A percentile compares a stretch with the other conserved stretches of the same genome.
phyloP scores from a whole-genome alignment of 371 early-diverging fungal species.

The Mucor sp. region DNA sequence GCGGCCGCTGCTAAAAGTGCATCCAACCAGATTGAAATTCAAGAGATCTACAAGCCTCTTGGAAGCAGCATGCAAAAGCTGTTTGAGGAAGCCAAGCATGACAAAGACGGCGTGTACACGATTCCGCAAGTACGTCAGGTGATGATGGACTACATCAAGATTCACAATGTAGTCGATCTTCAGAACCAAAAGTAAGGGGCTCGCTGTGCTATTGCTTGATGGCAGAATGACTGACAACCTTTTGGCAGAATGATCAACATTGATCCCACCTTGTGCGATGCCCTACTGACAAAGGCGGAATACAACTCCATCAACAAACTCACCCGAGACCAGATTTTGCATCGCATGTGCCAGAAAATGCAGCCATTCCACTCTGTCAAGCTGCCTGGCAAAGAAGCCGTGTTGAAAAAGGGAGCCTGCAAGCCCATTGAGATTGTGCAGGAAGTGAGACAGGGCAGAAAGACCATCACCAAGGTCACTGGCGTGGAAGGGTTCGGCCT shows the following conservation, averaged over 20 bases:
- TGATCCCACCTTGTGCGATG: constrained; percentile 63
- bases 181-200: constrained; percentile 56
- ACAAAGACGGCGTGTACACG: constrained; percentile 57
- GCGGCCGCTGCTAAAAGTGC: constrained; percentile 21
- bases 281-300: constrained; percentile 62
- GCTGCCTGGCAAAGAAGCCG: constrained; percentile 49
- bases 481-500: constrained; percentile 66
- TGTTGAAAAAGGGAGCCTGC: constrained; percentile 40
- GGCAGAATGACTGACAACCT: neutral
- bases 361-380: constrained; percentile 52
- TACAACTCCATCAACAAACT: constrained; percentile 53
- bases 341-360: constrained; percentile 56
- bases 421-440: constrained; percentile 61
- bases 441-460: constrained; percentile 66
- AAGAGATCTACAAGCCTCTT: constrained; percentile 60
- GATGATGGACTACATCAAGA: constrained; percentile 63
- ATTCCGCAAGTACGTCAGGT: constrained; percentile 56
- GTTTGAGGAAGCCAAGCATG: constrained; percentile 54
- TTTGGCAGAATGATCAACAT: constrained; percentile 50
- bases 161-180: constrained; percentile 56
- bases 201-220: neutral
- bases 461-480: constrained; percentile 64
- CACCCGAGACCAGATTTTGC: constrained; percentile 57
- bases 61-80: constrained; percentile 42
- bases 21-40: constrained; percentile 34